Evolutionary conservation across 768 basidiomycete genomes (phyloP), one percentile per base, ranked within the genome.

Genomic region (Crassisporium funariophilum): DNA sequence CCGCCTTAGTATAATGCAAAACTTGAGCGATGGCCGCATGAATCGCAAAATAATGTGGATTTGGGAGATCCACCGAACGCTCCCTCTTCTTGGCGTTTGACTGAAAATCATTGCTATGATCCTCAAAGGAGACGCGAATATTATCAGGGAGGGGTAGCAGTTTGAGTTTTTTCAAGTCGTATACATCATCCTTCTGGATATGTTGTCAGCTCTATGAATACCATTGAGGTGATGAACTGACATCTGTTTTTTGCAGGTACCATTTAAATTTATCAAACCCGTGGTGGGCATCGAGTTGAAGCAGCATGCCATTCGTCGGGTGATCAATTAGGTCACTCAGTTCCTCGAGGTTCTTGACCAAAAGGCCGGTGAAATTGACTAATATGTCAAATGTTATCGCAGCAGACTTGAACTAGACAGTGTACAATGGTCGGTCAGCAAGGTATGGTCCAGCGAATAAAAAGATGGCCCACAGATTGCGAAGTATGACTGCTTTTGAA

Each of bases 31-130:
- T n/a, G n/a, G n/a, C n/a, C n/a, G n/a, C n/a, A n/a, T n/a, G n/a
- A n/a, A n/a, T n/a, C n/a, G n/a, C n/a, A n/a, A n/a, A n/a, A n/a
- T n/a, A n/a, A n/a, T n/a, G n/a, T n/a, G n/a, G n/a, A n/a, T n/a
- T n/a, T n/a, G n/a, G 54, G 8, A 53, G 44, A 40, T 12, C 10
- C n/a, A 51, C 42, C 16, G 33, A 10, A 41, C 16, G 13, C 20
- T 35, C 29, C 41, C 27, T 43, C 33, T 44, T 36, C 21, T 9
- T 15, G 43, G 34, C 43, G 36, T 42, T 33, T 16, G 12, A 16
- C 16, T 33, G 10, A 34, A 46, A 52, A 24, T 51, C 42, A 13
- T 29, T 15, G 49, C 52, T 54, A 31, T 43, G 52, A 44, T 57
- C 53, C 23, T 10, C 13, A 38, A 56, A 56, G 29, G 49, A 29